Conservation (phyloP, 202 grass and related monocot genomes). For the Tripidium arundinaceum region DNA sequence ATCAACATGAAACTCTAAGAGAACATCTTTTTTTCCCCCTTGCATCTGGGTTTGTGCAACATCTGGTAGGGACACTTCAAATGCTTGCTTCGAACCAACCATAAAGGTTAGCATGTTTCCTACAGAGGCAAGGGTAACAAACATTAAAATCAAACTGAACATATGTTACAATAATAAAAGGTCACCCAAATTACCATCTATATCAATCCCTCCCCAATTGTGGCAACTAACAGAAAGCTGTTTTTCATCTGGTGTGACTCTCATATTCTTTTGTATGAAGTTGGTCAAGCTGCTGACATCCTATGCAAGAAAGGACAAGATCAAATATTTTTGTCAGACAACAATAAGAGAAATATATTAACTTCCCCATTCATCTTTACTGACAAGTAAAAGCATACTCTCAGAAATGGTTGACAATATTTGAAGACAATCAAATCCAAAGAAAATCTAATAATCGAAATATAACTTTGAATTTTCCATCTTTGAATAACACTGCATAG, state of each 20-base stretch:
- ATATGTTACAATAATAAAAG: conserved; percentile 27
- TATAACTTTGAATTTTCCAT: background rate
- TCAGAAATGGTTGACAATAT: background rate
- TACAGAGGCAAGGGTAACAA: background rate
- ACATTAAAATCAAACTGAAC: conserved; percentile 17
- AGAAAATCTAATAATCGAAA: background rate
- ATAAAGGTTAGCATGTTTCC: too few species aligned
- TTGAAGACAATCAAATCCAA: background rate
- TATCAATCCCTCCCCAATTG: conserved; percentile 81
- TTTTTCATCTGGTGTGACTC: conserved; percentile 71
- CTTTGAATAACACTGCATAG: background rate
- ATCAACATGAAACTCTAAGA: too few species aligned
- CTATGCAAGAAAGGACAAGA: conserved; percentile 36
- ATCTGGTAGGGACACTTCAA: too few species aligned
- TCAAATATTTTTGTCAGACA: background rate
- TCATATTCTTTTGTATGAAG: conserved; percentile 85
- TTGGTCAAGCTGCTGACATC: conserved; percentile 74
- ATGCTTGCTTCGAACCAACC: too few species aligned
- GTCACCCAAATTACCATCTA: conserved; percentile 50
- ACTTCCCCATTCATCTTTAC: conserved; percentile 1
- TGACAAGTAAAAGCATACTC: too few species aligned
- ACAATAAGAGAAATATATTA: conserved; percentile 13
- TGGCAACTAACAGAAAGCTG: conserved; percentile 80
- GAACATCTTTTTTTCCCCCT: too few species aligned
- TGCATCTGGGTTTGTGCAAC: too few species aligned